phyloP scores from a whole-genome alignment of 305 asterid species.

The Solanum hybrid region DNA sequence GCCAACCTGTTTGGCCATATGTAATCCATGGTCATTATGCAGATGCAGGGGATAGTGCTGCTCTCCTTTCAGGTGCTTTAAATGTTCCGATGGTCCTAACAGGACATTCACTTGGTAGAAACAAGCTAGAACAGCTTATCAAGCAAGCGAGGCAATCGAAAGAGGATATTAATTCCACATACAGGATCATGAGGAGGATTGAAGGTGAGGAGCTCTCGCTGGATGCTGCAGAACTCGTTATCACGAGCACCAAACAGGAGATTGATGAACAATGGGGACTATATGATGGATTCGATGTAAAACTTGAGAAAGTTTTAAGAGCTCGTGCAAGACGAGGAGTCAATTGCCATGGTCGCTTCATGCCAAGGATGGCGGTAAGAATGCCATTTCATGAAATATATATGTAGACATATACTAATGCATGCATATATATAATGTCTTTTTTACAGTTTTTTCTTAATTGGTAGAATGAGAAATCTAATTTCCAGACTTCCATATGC shows the following conservation, averaged over 20 bases:
- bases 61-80: constrained; percentile 72
- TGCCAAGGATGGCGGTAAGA: constrained; percentile 88
- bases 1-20: constrained; percentile 77
- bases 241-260: constrained; percentile 85
- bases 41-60: constrained; percentile 86
- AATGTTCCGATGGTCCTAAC: constrained; percentile 88
- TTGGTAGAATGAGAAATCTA: not conserved
- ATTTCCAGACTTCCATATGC: not conserved
- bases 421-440: not conserved
- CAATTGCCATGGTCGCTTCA: constrained; percentile 67
- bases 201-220: constrained; percentile 77
- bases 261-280: constrained; percentile 88
- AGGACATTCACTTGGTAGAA: constrained; percentile 79
- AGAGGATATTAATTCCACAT: constrained; percentile 77
- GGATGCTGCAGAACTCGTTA: constrained; percentile 75
- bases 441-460: not conserved
- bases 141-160: constrained; percentile 74
- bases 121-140: constrained; percentile 73
- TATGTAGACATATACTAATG: not conserved
- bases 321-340: constrained; percentile 74
- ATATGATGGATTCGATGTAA: constrained; percentile 79
- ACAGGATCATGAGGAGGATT: constrained; percentile 73
- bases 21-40: constrained; percentile 86
- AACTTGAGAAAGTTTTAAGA: constrained; percentile 67
- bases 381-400: not conserved